phyloP scores from a whole-genome alignment of 768 basidiomycete genomes.

The Collybiopsis luxurians region DNA sequence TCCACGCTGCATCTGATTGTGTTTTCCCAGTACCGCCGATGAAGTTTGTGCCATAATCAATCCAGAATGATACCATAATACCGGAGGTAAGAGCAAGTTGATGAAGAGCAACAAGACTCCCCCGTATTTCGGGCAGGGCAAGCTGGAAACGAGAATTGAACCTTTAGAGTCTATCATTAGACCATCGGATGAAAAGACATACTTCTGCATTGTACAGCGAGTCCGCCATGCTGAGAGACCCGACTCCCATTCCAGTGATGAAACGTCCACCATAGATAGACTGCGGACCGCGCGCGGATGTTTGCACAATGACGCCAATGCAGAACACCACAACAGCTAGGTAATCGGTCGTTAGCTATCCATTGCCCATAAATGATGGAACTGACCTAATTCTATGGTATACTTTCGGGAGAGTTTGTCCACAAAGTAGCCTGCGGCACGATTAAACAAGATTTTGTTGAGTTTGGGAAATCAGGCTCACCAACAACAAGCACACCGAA shows the following conservation, averaged over 20 bases:
- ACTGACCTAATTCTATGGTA: constrained; percentile 57
- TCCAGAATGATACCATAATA: constrained; percentile 65
- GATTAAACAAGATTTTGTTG: neutral
- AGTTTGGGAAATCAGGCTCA: constrained; percentile 10
- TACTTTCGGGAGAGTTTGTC: constrained; percentile 75
- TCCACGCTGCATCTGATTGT: constrained; percentile 73
- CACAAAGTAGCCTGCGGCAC: constrained; percentile 53
- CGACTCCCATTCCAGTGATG: constrained; percentile 78
- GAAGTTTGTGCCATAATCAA: constrained; percentile 57
- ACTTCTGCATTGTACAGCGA: constrained; percentile 69
- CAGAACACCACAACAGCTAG: constrained; percentile 59
- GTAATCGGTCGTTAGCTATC: constrained; percentile 16
- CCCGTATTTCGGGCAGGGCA: constrained; percentile 79
- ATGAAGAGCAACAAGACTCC: constrained; percentile 77
- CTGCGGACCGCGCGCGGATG: constrained; percentile 49
- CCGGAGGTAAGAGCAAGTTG: constrained; percentile 82
- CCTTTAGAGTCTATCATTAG: constrained; percentile 40
- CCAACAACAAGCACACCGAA: constrained; percentile 72
- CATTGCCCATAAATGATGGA: constrained; percentile 3
- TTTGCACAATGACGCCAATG: constrained; percentile 74
- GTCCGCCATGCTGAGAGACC: constrained; percentile 77
- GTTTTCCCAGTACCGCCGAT: constrained; percentile 58
- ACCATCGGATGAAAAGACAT: too few relatives aligned
- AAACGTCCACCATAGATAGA: constrained; percentile 78
- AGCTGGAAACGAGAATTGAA: constrained; percentile 74